Base-by-base conservation (phyloP, 805 yeast genomes). In the Scheffersomyces stipitis region DNA sequence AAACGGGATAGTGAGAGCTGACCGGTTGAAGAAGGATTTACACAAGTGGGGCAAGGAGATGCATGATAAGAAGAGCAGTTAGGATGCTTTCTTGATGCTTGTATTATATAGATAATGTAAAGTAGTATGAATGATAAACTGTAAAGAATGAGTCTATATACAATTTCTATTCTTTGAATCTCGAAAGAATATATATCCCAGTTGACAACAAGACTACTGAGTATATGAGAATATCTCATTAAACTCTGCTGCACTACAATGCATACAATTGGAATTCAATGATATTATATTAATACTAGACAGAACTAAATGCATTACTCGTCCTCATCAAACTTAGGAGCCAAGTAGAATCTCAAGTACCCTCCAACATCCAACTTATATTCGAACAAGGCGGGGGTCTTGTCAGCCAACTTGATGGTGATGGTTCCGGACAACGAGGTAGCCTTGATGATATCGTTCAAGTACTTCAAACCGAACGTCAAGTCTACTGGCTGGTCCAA, bases 271-370 rank as follows among this genome's bases (percentile, higher is more conserved):
- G n/a, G n/a, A n/a, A n/a, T n/a, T n/a, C n/a, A n/a, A n/a, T n/a
- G n/a, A n/a, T n/a, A n/a, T n/a, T n/a, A n/a, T n/a, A n/a, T n/a
- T n/a, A n/a, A n/a, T n/a, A n/a, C n/a, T n/a, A n/a, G n/a, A n/a
- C n/a, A n/a, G n/a, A n/a, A n/a, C n/a, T n/a, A n/a, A n/a, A n/a
- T n/a, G n/a, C n/a, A n/a, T 57, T 69, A 79, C 48, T 86, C 93
- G 46, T 86, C 96, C 46, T 90, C 98, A 48, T 86, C 96, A 61
- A 93, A 88, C 76, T 93, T 91, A 42, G 99, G 99, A 52, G 99
- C 99, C 63, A 93, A 77, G 78, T 86, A 93, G 78, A 86, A 93
- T 62, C 96, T 83, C 62, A 93, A 73, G 66, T 87, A 86, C 37
- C 99, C 99, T 63, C 91, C 85, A 22, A 63, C 72, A 45, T 88